Percentiles rank a stretch among this genome's conserved stretches.
Evolutionary conservation across 1,139 yeast species (phyloP).

Genomic region (Geotrichum reessii): DNA sequence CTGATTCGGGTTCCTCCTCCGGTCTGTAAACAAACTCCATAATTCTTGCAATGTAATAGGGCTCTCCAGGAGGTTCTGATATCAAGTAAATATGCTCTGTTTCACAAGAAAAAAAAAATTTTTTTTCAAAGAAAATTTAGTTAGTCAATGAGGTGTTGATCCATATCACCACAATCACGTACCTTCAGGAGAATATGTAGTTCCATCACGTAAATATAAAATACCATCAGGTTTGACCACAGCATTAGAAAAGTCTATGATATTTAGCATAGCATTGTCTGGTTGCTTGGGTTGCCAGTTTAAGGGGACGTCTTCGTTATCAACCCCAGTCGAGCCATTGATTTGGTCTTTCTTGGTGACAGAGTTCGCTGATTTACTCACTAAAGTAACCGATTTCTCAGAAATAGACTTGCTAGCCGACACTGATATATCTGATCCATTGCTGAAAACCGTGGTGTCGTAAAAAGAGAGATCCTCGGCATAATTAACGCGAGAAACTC

Average conservation of each 20-base stretch:
- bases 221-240: constrained; percentile 36
- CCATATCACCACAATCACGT: constrained; percentile 13
- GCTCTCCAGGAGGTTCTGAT: constrained; percentile 93
- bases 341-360: constrained; percentile 1
- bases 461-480: constrained; percentile 26
- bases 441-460: not conserved
- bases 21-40: constrained; percentile 55
- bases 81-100: constrained; percentile 73
- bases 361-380: not conserved
- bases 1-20: constrained; percentile 15
- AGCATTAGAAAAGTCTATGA: constrained; percentile 41
- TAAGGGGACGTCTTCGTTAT: constrained; percentile 25
- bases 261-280: constrained; percentile 27
- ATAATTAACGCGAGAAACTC: constrained; percentile 30
- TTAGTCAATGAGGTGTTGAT: not conserved
- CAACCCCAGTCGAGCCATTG: not conserved
- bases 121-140: constrained; percentile 1
- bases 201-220: constrained; percentile 35
- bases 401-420: not conserved
- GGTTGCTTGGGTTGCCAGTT: constrained; percentile 37
- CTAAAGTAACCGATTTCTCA: not conserved
- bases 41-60: constrained; percentile 81
- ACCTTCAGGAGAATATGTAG: constrained; percentile 34
- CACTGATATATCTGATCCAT: not conserved
- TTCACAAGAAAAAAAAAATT: not conserved